These are phyloP conservation scores for Fusarium anguioides DNA, from an alignment of 2,329 filamentous ascomycete genomes.

Conservation along the genomic window DNA sequence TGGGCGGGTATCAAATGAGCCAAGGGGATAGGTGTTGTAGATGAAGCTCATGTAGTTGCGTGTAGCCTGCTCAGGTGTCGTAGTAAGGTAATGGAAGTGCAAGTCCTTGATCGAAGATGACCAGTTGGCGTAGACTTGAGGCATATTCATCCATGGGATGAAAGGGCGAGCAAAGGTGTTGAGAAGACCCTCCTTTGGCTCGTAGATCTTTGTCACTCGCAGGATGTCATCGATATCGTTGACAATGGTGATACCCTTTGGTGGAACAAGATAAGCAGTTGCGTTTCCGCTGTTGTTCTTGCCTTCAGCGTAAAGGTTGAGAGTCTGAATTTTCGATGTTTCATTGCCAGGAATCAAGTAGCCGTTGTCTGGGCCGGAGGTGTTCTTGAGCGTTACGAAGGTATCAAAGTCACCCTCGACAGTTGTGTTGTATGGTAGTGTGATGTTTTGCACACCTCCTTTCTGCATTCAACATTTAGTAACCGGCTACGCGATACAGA, in stretches of 20 bases:
- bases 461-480: constrained; percentile 42
- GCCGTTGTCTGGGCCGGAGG: constrained; percentile 60
- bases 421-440: constrained; percentile 74
- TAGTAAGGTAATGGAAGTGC: constrained; percentile 86
- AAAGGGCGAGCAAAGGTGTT: constrained; percentile 82
- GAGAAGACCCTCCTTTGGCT: constrained; percentile 77
- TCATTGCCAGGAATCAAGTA: constrained; percentile 71
- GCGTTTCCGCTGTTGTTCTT: constrained; percentile 73
- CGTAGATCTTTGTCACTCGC: constrained; percentile 83
- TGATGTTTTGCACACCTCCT: constrained; percentile 71
- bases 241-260: constrained; percentile 75
- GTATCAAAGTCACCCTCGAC: constrained; percentile 77
- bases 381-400: constrained; percentile 72
- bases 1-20: constrained; percentile 81
- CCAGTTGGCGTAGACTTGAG: constrained; percentile 81
- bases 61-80: constrained; percentile 81
- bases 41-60: constrained; percentile 85
- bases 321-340: constrained; percentile 71
- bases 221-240: constrained; percentile 85
- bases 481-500: neutral
- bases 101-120: constrained; percentile 71
- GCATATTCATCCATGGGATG: constrained; percentile 82
- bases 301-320: constrained; percentile 75
- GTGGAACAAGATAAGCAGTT: constrained; percentile 80
- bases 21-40: constrained; percentile 80